Base-by-base conservation (phyloP, 2,329 filamentous ascomycete genomes). In the Xylariaceae sp. region DNA sequence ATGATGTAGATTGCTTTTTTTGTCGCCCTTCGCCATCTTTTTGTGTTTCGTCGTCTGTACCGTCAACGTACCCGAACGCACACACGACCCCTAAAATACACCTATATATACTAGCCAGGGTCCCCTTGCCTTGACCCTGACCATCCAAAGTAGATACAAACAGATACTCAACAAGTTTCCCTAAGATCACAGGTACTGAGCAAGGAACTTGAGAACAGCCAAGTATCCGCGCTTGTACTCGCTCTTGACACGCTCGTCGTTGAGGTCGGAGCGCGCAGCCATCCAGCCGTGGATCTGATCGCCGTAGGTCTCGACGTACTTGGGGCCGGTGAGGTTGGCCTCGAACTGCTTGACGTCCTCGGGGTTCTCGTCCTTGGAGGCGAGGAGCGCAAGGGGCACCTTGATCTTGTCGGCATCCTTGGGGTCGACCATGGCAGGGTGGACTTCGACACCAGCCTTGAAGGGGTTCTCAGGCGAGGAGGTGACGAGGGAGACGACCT, bases 251-350 rank as follows among this genome's bases (percentile, higher is more conserved):
- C 78, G 79, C 53, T 77, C 74, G 51, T 87, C 76, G 39, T 78
- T 76, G 35, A 89, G 74, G 68, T 88, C 75, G 0, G 81, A 78
- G 30, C 86, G 80, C 1, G 87, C 86, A 1, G 83, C 85, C 87
- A 89, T 90, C 86, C 86, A 90, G 50, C 87, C 87, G 73, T 90
- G 87, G 69, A 86, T 80, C 78, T 88, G 87, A 68, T 84, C 84
- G 23, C 68, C 67, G 68, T 88, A 89, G n/a, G 72, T 84, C 76
- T 89, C 86, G 56, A 88, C 80, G 63, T 85, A 79, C 68, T 85
- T 84, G 59, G 81, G 74, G 1, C 75, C 80, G 34, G 74, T 75
- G 55, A 88, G 77, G 8, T 75, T 75, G n/a, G 76, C 72, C 69
- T 82, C 77, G 62, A 83, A 85, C 70, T 82, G 76, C 71, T 82